Percentiles rank a stretch among this genome's conserved stretches.
Conservation (phyloP, 139 green algal genomes). For the Ettlia oleoabundans region DNA sequence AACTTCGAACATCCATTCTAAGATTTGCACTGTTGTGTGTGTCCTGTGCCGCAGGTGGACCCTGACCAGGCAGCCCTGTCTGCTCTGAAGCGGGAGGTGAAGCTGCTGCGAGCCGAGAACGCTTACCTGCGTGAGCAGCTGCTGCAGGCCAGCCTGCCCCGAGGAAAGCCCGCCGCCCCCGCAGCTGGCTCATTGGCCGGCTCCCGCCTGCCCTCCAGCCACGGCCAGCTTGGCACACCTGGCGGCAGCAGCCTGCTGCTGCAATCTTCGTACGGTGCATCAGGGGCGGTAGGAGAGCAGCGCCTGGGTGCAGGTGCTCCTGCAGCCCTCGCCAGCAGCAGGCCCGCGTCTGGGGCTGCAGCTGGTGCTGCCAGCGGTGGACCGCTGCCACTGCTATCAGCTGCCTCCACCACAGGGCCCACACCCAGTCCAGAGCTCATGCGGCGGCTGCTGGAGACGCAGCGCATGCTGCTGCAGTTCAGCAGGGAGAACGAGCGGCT, state of each 20-base stretch:
- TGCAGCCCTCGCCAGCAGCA: background rate
- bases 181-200: slow-evolving; percentile 6
- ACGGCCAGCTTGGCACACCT: background rate
- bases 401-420: no score
- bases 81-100: slow-evolving; percentile 76
- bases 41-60: slow-evolving; percentile 47
- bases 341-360: background rate
- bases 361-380: background rate
- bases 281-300: background rate
- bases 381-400: no score
- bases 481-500: slow-evolving; percentile 72
- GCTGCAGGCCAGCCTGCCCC: slow-evolving; percentile 37
- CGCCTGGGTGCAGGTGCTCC: no score
- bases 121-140: slow-evolving; percentile 54
- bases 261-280: no score
- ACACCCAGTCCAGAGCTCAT: slow-evolving; percentile 1
- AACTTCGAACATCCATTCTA: no score
- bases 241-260: background rate
- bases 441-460: slow-evolving; percentile 41
- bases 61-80: slow-evolving; percentile 60
- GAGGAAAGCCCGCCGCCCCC: background rate
- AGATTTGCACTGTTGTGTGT: no score
- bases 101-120: slow-evolving; percentile 74
- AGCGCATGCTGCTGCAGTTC: slow-evolving; percentile 52
- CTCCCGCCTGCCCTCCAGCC: slow-evolving; percentile 56